Evolutionary conservation across 768 basidiomycete species (phyloP).

Genomic region (Sutorius australiensis): DNA sequence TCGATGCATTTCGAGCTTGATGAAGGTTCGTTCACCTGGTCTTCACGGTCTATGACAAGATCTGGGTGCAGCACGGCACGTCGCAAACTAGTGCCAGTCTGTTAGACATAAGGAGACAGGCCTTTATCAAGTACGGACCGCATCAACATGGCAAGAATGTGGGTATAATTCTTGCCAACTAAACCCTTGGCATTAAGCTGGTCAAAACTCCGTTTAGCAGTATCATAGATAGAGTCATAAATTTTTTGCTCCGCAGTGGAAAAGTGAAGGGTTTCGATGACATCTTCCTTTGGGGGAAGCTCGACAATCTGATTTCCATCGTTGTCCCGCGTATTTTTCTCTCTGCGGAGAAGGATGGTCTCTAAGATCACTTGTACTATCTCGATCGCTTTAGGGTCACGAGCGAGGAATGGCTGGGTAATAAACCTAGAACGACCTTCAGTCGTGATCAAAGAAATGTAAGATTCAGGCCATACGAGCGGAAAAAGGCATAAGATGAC

Average conservation of each 20-base stretch:
- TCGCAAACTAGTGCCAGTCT: slow-evolving; percentile 54
- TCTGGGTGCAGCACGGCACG: slow-evolving; percentile 91
- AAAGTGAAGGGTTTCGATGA: slow-evolving; percentile 74
- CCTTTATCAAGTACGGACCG: slow-evolving; percentile 44
- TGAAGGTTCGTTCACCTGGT: slow-evolving; percentile 34
- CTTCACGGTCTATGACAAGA: slow-evolving; percentile 62
- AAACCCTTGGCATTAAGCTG: slow-evolving; percentile 74
- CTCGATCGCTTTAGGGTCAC: slow-evolving; percentile 89
- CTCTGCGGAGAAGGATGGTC: slow-evolving; percentile 79
- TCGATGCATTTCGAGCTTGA: slow-evolving; percentile 41
- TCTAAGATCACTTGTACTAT: slow-evolving; percentile 94
- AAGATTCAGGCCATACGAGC: slow-evolving; percentile 52
- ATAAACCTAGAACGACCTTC: slow-evolving; percentile 58
- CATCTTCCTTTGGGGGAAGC: slow-evolving; percentile 79
- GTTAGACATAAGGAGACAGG: slow-evolving; percentile 4
- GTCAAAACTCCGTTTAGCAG: slow-evolving; percentile 79
- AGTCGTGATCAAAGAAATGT: not conserved
- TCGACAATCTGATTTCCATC: slow-evolving; percentile 88
- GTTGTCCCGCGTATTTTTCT: slow-evolving; percentile 87
- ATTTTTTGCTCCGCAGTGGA: slow-evolving; percentile 77
- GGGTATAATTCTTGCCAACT: slow-evolving; percentile 75
- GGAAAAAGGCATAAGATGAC: slow-evolving; percentile 85
- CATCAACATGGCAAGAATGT: slow-evolving; percentile 94
- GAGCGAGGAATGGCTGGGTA: slow-evolving; percentile 85
- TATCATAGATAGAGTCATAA: slow-evolving; percentile 81